Evolutionary conservation across 2,329 filamentous ascomycete genomes (phyloP).

Genomic region (Bipolaris bicolor): DNA sequence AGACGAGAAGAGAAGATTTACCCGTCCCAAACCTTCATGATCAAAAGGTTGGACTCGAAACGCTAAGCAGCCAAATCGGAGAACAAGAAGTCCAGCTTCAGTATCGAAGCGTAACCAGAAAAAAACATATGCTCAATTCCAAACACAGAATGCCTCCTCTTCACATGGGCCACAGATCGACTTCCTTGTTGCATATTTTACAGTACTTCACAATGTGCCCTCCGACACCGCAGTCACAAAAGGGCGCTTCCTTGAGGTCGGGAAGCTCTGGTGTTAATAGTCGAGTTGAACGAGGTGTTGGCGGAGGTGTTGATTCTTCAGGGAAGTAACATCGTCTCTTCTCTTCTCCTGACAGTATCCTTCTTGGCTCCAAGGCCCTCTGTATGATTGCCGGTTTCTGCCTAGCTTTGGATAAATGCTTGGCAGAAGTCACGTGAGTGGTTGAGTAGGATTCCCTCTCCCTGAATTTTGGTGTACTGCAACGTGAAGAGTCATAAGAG

Average conservation of each 20-base stretch:
- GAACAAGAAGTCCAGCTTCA: background rate
- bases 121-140: background rate
- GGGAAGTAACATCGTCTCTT: background rate
- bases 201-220: conserved; percentile 25
- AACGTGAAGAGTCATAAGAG: background rate
- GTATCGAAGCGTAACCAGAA: background rate
- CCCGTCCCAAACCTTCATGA: background rate
- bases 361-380: conserved; percentile 1
- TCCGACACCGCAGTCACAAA: conserved; percentile 42
- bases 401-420: conserved; percentile 11
- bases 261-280: conserved; percentile 44
- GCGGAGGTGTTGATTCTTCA: conserved; percentile 30
- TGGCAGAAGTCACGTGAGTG: conserved; percentile 20
- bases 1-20: background rate
- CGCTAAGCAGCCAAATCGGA: background rate
- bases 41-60: background rate
- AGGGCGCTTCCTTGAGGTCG: conserved; percentile 33
- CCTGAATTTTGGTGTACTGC: background rate
- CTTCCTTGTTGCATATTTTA: conserved; percentile 21
- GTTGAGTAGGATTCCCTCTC: background rate
- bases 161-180: background rate
- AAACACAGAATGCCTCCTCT: background rate
- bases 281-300: conserved; percentile 39
- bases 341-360: background rate
- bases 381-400: conserved; percentile 29